Evolutionary conservation across 2,329 filamentous ascomycete species (phyloP).

Genomic region (Colletotrichum sp.): DNA sequence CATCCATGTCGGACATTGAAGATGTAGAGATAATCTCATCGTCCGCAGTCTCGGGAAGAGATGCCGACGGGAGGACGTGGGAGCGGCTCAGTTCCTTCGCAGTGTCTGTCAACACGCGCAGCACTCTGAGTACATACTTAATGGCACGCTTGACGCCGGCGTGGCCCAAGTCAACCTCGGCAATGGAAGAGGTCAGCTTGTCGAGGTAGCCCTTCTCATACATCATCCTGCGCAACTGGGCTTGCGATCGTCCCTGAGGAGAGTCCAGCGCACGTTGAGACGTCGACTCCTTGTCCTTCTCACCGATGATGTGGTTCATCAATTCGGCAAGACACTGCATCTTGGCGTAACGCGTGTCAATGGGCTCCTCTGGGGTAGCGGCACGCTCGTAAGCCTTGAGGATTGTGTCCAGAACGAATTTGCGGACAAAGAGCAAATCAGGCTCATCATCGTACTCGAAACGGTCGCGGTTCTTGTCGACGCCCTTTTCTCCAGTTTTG

Average conservation of each 20-base stretch:
- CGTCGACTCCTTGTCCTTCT: conserved; percentile 68
- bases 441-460: conserved; percentile 78
- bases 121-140: conserved; percentile 91
- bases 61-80: conserved; percentile 72
- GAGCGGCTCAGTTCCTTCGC: conserved; percentile 85
- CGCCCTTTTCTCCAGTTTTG: conserved; percentile 80
- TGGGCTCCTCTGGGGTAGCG: conserved; percentile 75
- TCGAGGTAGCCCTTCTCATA: conserved; percentile 97
- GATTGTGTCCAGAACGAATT: conserved; percentile 93
- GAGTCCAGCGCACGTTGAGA: conserved; percentile 34
- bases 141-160: conserved; percentile 91
- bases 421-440: conserved; percentile 89
- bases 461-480: conserved; percentile 60
- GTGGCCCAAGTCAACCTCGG: conserved; percentile 94
- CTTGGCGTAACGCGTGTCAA: conserved; percentile 86
- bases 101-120: conserved; percentile 86
- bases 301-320: conserved; percentile 90
- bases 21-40: conserved; percentile 89
- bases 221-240: conserved; percentile 92
- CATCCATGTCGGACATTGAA: conserved; percentile 86
- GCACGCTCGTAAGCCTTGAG: conserved; percentile 92
- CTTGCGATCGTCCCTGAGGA: conserved; percentile 64
- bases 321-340: conserved; percentile 88
- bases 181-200: conserved; percentile 87
- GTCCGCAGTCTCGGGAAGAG: conserved; percentile 73